Percentiles rank a stretch among this genome's conserved stretches.
Evolutionary conservation across 805 yeast species (phyloP).

Genomic region (Alloascoidea hylecoeti): DNA sequence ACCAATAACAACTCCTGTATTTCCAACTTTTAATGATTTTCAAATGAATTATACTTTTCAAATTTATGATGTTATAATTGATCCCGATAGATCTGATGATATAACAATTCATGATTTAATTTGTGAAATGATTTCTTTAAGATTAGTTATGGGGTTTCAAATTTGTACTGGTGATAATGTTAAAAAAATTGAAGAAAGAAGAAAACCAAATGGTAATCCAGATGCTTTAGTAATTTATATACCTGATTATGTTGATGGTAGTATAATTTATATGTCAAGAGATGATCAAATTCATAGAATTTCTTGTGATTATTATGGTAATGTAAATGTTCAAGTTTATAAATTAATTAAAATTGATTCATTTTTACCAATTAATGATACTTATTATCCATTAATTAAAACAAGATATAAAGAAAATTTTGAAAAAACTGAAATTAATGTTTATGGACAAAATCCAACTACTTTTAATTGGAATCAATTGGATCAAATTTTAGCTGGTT

Average conservation of each 20-base stretch:
- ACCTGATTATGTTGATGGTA: constrained; percentile 34
- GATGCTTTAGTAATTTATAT: constrained; percentile 43
- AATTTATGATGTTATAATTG: constrained; percentile 65
- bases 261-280: constrained; percentile 60
- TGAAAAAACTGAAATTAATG: constrained; percentile 1
- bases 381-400: constrained; percentile 45
- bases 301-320: constrained; percentile 55
- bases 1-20: constrained; percentile 68
- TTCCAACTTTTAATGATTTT: constrained; percentile 60
- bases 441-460: constrained; percentile 18
- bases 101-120: constrained; percentile 47
- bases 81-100: constrained; percentile 36
- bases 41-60: constrained; percentile 64
- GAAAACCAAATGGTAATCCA: constrained; percentile 40
- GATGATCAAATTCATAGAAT: constrained; percentile 82
- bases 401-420: constrained; percentile 50
- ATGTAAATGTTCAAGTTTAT: constrained; percentile 70
- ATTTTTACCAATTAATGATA: constrained; percentile 7
- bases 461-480: constrained; percentile 79
- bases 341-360: neutral
- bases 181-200: constrained; percentile 44
- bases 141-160: constrained; percentile 83
- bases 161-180: constrained; percentile 67
- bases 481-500: constrained; percentile 89
- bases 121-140: constrained; percentile 74